Conservation (phyloP, 2,329 filamentous ascomycete genomes). For the Chaetoscypha palmicola region DNA sequence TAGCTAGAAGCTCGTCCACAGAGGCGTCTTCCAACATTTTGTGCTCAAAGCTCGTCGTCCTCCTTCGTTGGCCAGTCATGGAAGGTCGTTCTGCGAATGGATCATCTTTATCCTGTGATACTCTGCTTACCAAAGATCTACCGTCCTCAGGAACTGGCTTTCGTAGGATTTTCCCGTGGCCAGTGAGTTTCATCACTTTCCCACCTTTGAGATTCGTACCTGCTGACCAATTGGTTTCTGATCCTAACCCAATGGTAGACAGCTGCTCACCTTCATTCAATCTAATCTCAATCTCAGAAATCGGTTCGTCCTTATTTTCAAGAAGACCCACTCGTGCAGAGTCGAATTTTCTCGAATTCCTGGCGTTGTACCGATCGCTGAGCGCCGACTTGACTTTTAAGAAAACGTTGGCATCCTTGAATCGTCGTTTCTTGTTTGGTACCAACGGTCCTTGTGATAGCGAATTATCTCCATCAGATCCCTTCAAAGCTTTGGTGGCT, state of each 20-base stretch:
- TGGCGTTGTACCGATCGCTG: constrained; percentile 18
- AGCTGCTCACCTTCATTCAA: constrained; percentile 23
- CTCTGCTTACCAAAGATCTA: constrained; percentile 13
- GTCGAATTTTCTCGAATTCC: no score
- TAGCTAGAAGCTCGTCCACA: background rate
- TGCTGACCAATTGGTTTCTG: constrained; percentile 5
- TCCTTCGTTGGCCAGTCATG: constrained; percentile 7
- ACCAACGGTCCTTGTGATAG: constrained; percentile 8
- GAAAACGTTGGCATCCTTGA: constrained; percentile 18
- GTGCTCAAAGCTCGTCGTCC: constrained; percentile 14
- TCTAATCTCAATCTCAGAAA: constrained; percentile 14
- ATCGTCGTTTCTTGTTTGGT: constrained; percentile 15
- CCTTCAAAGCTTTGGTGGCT: constrained; percentile 15
- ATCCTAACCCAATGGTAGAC: no score
- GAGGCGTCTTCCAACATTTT: background rate
- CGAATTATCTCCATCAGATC: constrained; percentile 2
- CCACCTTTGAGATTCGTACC: constrained; percentile 18
- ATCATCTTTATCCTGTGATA: constrained; percentile 11
- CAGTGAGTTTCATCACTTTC: constrained; percentile 13
- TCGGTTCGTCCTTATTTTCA: no score
- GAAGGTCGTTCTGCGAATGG: constrained; percentile 12
- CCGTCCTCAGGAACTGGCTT: constrained; percentile 16
- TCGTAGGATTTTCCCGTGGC: constrained; percentile 15
- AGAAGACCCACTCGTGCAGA: no score
- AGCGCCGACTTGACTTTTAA: constrained; percentile 18